Evolutionary conservation across 371 early-diverging fungal genomes (phyloP), one percentile per base, ranked within the genome.

Genomic region (Rhizopus sp.): DNA sequence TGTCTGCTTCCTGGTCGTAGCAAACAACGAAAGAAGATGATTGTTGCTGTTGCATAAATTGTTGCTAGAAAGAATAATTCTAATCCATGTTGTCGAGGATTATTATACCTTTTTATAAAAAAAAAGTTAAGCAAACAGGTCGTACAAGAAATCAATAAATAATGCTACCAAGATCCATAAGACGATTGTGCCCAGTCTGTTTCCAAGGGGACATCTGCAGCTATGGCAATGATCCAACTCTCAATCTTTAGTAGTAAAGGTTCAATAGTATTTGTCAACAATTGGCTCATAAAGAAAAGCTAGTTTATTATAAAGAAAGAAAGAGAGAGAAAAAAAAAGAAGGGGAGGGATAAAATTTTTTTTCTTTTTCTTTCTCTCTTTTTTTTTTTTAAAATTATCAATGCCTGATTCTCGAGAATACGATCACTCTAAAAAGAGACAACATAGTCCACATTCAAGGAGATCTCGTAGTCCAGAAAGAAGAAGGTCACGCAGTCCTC

Each of bases 51-150:
- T 6, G 70, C 58, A 69, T 82, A 84, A 4, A 76, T 38, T 2
- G 52, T 60, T 12, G 84, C 81, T 35, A 81, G 68, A 39, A 76
- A 68, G 6, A 84, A 35, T 10, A 87, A 67, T 49, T 87, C 86
- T 37, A 81, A 58, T 0, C 65, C 83, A 64, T 87, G 87, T 46
- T 82, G 86, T 29, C 77, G 70, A 55, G 87, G 87, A 29, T 77
- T 73, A 17, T 85, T 77, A 45, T 82, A 85, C 85, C 85, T 85
- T 23, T 23, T 23, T 23, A n/a, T n/a, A 1, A 12, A 49, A 33
- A 16, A 17, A 40, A 23, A 13, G 48, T 15, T 42, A 13, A 39
- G 33, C 5, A 48, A 69, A 76, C 5, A 80, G 38, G 34, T 66
- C 74, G 30, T 71, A 37, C 35, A 17, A 35, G 0, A 10, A 46